These are phyloP conservation scores for Cladorrhinum sp. DNA, from an alignment of 2,329 filamentous ascomycete species.

Conservation along the genomic window DNA sequence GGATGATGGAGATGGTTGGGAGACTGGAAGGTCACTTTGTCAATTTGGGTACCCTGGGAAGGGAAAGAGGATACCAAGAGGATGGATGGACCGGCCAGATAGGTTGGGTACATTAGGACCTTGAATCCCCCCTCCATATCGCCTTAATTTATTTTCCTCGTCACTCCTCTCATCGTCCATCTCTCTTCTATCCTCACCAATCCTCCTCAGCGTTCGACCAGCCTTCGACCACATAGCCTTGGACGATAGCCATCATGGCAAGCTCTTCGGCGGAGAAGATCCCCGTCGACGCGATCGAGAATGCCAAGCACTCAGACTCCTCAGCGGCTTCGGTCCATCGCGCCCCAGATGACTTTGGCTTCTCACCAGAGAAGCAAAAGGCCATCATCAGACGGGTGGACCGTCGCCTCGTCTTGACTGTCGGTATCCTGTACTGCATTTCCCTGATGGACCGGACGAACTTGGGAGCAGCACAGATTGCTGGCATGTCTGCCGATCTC, in stretches of 20 bases:
- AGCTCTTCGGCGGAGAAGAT: constrained; percentile 8
- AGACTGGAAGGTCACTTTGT: background rate
- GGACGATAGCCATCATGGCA: background rate
- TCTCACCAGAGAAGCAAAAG: constrained; percentile 60
- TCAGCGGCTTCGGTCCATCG: constrained; percentile 9
- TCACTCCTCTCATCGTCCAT: background rate
- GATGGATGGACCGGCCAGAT: background rate
- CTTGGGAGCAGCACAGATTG: constrained; percentile 68
- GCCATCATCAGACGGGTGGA: constrained; percentile 70
- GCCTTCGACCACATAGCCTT: background rate
- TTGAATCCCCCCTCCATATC: background rate
- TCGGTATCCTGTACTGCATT: constrained; percentile 68
- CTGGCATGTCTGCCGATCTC: constrained; percentile 56
- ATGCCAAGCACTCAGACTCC: constrained; percentile 15
- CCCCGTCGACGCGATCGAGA: constrained; percentile 16
- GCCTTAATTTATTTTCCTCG: constrained; percentile 1
- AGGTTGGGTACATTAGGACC: constrained; percentile 6
- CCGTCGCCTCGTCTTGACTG: constrained; percentile 57
- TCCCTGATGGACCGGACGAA: constrained; percentile 79
- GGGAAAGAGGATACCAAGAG: constrained; percentile 4
- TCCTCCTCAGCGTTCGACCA: background rate
- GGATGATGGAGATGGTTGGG: background rate
- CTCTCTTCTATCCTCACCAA: background rate
- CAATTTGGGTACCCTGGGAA: background rate
- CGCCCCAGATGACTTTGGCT: constrained; percentile 40